A percentile compares a stretch with the other conserved stretches of the same genome.
phyloP scores from a whole-genome alignment of 768 basidiomycete genomes.

The Leccinum incarnatum region DNA sequence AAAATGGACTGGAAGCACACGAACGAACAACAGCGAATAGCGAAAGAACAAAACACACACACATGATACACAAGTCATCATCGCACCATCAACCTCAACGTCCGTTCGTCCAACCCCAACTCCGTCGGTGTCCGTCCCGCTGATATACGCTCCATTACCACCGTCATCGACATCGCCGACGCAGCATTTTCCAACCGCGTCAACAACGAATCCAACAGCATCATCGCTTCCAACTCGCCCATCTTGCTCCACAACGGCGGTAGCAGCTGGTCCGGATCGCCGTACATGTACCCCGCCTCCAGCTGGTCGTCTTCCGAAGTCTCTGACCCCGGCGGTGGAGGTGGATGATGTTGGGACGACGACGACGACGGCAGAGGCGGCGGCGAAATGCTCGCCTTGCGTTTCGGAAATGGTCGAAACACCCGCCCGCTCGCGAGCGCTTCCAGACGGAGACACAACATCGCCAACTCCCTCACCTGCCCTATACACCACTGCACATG shows the following conservation, averaged over 20 bases:
- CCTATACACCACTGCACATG: slow-evolving; percentile 59
- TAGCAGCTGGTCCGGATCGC: slow-evolving; percentile 60
- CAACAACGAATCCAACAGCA: slow-evolving; percentile 73
- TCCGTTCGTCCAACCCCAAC: slow-evolving; percentile 46
- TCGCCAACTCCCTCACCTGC: slow-evolving; percentile 70
- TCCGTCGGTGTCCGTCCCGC: slow-evolving; percentile 33
- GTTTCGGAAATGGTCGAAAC: slow-evolving; percentile 46
- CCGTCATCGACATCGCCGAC: slow-evolving; percentile 25
- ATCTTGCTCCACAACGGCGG: slow-evolving; percentile 69
- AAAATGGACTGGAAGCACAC: not conserved
- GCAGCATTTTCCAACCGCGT: slow-evolving; percentile 75
- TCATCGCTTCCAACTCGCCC: slow-evolving; percentile 68
- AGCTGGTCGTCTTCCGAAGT: slow-evolving; percentile 21
- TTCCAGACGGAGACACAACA: slow-evolving; percentile 77
- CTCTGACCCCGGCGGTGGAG: slow-evolving; percentile 32
- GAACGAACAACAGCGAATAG: not conserved
- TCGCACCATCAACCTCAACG: slow-evolving; percentile 37
- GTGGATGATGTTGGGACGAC: not conserved
- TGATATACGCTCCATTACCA: slow-evolving; percentile 18
- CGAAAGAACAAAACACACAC: not conserved
- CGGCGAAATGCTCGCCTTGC: slow-evolving; percentile 28
- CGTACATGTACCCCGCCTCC: slow-evolving; percentile 44
- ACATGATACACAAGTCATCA: slow-evolving; percentile 4
- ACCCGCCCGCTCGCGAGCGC: slow-evolving; percentile 62
- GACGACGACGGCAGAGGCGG: slow-evolving; percentile 6